Conservation (phyloP, 805 yeast species). For the Saccharomycopsis olivae region DNA sequence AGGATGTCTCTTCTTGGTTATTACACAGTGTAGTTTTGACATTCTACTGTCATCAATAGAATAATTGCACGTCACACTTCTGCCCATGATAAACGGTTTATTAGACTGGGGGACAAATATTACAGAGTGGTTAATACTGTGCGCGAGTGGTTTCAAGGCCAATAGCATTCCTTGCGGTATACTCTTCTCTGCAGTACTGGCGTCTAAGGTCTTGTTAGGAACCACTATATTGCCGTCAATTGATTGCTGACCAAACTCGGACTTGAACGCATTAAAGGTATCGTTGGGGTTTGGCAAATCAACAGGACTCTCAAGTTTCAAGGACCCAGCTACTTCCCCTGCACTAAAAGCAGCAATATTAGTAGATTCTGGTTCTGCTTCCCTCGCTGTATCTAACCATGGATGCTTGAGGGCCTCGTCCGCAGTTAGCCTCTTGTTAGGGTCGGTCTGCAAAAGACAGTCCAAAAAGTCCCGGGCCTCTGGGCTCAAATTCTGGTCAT, state of each 20-base stretch:
- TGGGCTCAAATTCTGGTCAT: constrained; percentile 51
- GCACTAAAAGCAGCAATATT: background rate
- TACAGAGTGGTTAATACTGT: constrained; percentile 35
- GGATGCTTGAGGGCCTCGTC: constrained; percentile 64
- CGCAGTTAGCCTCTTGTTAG: constrained; percentile 63
- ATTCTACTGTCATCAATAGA: constrained; percentile 62
- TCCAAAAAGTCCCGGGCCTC: constrained; percentile 67
- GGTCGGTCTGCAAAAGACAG: constrained; percentile 66
- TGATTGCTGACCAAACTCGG: background rate
- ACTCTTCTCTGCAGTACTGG: background rate
- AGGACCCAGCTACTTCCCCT: background rate
- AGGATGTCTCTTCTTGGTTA: constrained; percentile 54
- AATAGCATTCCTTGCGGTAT: constrained; percentile 53
- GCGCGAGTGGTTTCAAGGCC: constrained; percentile 40
- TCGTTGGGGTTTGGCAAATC: no score
- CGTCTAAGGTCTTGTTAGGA: background rate
- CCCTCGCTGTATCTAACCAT: constrained; percentile 45
- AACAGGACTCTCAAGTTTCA: background rate
- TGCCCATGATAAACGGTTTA: constrained; percentile 62
- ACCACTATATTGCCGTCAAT: background rate
- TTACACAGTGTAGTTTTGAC: constrained; percentile 74
- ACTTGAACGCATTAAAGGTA: background rate
- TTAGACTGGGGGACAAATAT: constrained; percentile 58
- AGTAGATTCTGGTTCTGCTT: background rate
- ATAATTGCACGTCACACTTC: constrained; percentile 53